A percentile compares a stretch with the other conserved stretches of the same genome.
Conservation (phyloP, 768 basidiomycete genomes). For the Xerocomus spinulosus region DNA sequence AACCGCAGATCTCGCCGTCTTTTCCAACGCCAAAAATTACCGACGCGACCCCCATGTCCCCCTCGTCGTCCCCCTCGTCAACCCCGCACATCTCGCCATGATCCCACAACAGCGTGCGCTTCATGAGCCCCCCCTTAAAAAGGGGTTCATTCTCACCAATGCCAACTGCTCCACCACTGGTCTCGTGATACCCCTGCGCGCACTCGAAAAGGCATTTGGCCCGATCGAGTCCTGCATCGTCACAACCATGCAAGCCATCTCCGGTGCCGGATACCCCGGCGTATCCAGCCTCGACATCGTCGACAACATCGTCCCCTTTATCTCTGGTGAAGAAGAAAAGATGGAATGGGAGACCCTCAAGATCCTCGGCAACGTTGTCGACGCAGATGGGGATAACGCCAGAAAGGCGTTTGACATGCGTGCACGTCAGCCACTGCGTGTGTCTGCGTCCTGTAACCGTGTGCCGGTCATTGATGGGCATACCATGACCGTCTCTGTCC, state of each 20-base stretch:
- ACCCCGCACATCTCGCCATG: slow-evolving; percentile 79
- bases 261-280: slow-evolving; percentile 97
- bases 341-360: slow-evolving; percentile 99
- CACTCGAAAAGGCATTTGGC: slow-evolving; percentile 87
- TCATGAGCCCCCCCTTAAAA: slow-evolving; percentile 62
- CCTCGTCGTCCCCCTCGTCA: slow-evolving; percentile 94
- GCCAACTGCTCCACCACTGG: slow-evolving; percentile 98
- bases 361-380: slow-evolving; percentile 81
- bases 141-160: slow-evolving; percentile 96
- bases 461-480: slow-evolving; percentile 97
- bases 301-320: slow-evolving; percentile 95
- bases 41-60: slow-evolving; percentile 90
- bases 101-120: slow-evolving; percentile 74
- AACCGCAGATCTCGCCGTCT: slow-evolving; percentile 82
- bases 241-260: slow-evolving; percentile 97
- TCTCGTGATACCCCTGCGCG: slow-evolving; percentile 83
- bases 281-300: slow-evolving; percentile 85
- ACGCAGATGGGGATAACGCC: slow-evolving; percentile 43
- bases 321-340: slow-evolving; percentile 93
- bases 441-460: slow-evolving; percentile 91
- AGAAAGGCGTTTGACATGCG: slow-evolving; percentile 80
- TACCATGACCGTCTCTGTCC: slow-evolving; percentile 82
- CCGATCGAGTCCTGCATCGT: slow-evolving; percentile 89
- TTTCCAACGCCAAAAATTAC: slow-evolving; percentile 97
- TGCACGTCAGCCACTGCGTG: slow-evolving; percentile 68